Conservation (phyloP, 2,329 filamentous ascomycete species). For the Botrytis sinoallii region DNA sequence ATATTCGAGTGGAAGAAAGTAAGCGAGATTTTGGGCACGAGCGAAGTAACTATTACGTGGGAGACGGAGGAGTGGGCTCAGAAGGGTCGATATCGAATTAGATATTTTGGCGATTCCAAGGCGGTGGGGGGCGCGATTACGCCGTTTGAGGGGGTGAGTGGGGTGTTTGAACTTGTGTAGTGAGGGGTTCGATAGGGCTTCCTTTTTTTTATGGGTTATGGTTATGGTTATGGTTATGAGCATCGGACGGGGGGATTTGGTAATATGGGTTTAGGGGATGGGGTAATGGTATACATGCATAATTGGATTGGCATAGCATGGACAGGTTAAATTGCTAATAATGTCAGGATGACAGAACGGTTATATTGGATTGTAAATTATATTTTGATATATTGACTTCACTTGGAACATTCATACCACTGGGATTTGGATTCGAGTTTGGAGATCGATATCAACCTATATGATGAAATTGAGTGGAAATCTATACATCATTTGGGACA, state of each 20-base stretch:
- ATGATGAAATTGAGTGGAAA: not conserved
- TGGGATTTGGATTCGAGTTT: not conserved
- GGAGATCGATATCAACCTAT: not conserved
- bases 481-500: not conserved
- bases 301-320: not conserved
- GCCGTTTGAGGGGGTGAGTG: constrained; percentile 67
- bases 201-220: not conserved
- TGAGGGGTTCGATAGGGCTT: not conserved
- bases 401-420: not conserved
- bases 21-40: constrained; percentile 66
- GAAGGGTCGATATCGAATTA: constrained; percentile 70
- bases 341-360: not conserved
- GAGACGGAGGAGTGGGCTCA: constrained; percentile 62
- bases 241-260: not conserved
- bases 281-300: not conserved
- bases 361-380: not conserved
- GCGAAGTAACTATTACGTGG: constrained; percentile 78
- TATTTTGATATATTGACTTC: not conserved
- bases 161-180: constrained; percentile 43
- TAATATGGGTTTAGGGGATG: not conserved
- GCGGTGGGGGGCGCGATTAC: constrained; percentile 55
- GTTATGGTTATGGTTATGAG: not conserved
- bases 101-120: constrained; percentile 85
- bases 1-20: constrained; percentile 77
- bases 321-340: not conserved